Percentiles rank a stretch among this genome's conserved stretches.
Conservation (phyloP, 129 eudicot genomes). For the Arctium lappa region DNA sequence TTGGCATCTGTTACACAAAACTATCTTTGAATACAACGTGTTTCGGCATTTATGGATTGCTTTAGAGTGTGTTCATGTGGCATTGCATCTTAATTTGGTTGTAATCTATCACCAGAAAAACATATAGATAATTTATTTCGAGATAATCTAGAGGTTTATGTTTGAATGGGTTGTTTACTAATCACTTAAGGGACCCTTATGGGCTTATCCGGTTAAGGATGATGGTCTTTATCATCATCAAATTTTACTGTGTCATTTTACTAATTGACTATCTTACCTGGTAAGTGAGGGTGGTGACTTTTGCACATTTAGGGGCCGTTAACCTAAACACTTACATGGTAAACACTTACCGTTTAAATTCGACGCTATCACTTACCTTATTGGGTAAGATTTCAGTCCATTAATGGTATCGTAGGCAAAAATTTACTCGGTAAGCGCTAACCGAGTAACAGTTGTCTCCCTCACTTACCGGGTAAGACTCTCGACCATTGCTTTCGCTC, state of each 20-base stretch:
- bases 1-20: background rate
- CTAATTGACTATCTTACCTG: background rate
- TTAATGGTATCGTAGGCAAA: too few relatives aligned
- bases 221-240: background rate
- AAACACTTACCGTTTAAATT: too few relatives aligned
- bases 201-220: background rate
- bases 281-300: too few relatives aligned
- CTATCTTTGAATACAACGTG: slow-evolving; percentile 5
- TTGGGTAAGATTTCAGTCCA: too few relatives aligned
- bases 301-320: too few relatives aligned
- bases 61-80: slow-evolving; percentile 17
- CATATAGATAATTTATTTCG: background rate
- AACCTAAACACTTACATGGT: too few relatives aligned
- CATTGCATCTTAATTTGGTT: slow-evolving; percentile 15
- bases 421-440: too few relatives aligned
- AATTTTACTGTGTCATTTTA: too few relatives aligned
- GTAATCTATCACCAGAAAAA: slow-evolving; percentile 10
- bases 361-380: too few relatives aligned
- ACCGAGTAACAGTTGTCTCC: too few relatives aligned
- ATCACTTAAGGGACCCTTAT: background rate
- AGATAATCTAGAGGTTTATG: background rate
- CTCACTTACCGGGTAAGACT: too few relatives aligned
- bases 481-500: too few relatives aligned
- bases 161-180: background rate
- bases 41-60: slow-evolving; percentile 9